Percentiles rank a stretch among this genome's conserved stretches.
Conservation (phyloP, 495 filamentous ascomycete genomes). For the Penicillium pulvis region DNA sequence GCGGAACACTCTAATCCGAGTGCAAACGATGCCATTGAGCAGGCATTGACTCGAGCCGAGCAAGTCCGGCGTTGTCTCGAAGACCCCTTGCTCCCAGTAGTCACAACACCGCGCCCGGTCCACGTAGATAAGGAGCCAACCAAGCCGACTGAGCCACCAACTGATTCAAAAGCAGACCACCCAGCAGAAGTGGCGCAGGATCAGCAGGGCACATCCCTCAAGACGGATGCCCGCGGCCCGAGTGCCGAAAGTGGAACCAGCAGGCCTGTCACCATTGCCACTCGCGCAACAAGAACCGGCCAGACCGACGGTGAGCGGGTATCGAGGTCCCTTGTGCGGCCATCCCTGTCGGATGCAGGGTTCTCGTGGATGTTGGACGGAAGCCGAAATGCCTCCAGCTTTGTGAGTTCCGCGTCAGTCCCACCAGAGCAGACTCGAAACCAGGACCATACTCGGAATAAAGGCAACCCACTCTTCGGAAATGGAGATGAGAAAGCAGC, state of each 20-base stretch:
- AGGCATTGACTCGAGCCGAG: constrained; percentile 72
- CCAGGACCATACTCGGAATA: constrained; percentile 25
- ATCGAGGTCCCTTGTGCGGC: constrained; percentile 17
- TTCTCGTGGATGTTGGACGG: constrained; percentile 96
- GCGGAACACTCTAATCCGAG: constrained; percentile 54
- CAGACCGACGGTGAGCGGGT: constrained; percentile 15
- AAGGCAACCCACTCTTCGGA: constrained; percentile 44
- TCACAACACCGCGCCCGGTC: constrained; percentile 21
- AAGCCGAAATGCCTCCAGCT: constrained; percentile 48
- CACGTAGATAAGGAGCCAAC: constrained; percentile 12
- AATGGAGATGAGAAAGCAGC: constrained; percentile 36
- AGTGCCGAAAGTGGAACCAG: constrained; percentile 16
- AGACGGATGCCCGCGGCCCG: constrained; percentile 12
- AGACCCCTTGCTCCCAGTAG: constrained; percentile 58
- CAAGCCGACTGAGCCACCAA: constrained; percentile 13
- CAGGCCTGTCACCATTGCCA: constrained; percentile 13
- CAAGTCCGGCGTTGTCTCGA: constrained; percentile 78
- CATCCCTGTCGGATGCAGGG: constrained; percentile 72
- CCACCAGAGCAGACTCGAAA: constrained; percentile 50
- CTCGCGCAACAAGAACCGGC: constrained; percentile 7
- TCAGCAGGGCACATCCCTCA: constrained; percentile 9
- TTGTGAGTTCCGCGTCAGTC: constrained; percentile 52
- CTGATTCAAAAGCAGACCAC: constrained; percentile 2
- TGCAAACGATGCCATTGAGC: constrained; percentile 24
- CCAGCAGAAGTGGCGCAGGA: constrained; percentile 8